These are phyloP conservation scores for Neurospora sp. DNA, from an alignment of 2,329 filamentous ascomycete species.

Conservation along the genomic window DNA sequence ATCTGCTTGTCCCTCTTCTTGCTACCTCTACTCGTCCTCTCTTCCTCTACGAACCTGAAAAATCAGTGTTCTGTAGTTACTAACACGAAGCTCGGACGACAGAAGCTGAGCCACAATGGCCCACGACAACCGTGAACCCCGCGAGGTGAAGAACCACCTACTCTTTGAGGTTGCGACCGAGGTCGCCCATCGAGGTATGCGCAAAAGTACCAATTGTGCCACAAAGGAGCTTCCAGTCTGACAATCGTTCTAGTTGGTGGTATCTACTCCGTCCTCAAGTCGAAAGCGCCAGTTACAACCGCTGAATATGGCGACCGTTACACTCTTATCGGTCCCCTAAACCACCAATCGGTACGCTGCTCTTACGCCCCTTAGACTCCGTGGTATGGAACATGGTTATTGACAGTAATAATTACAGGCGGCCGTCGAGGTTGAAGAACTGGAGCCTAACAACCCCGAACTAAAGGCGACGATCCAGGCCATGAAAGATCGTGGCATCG, in stretches of 20 bases:
- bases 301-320: conserved; percentile 98
- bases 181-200: conserved; percentile 85
- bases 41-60: neutral
- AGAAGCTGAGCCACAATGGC: conserved; percentile 28
- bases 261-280: conserved; percentile 99
- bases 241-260: conserved; percentile 61
- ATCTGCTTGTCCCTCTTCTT: neutral
- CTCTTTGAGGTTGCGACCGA: conserved; percentile 97
- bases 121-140: conserved; percentile 34
- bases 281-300: conserved; percentile 94
- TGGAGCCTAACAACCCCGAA: conserved; percentile 73
- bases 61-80: neutral
- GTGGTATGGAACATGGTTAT: neutral
- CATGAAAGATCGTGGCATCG: conserved; percentile 87
- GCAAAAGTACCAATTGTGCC: conserved; percentile 1
- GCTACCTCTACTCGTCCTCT: neutral
- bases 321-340: conserved; percentile 88
- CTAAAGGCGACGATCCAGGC: conserved; percentile 75
- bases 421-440: conserved; percentile 92
- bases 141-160: conserved; percentile 87
- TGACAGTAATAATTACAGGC: conserved; percentile 45
- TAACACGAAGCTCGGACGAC: neutral
- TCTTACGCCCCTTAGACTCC: neutral
- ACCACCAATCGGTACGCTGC: conserved; percentile 68
- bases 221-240: conserved; percentile 11